These are phyloP conservation scores for Hordeum marinum DNA, from an alignment of 176 grass and related monocot genomes.

Conservation along the genomic window DNA sequence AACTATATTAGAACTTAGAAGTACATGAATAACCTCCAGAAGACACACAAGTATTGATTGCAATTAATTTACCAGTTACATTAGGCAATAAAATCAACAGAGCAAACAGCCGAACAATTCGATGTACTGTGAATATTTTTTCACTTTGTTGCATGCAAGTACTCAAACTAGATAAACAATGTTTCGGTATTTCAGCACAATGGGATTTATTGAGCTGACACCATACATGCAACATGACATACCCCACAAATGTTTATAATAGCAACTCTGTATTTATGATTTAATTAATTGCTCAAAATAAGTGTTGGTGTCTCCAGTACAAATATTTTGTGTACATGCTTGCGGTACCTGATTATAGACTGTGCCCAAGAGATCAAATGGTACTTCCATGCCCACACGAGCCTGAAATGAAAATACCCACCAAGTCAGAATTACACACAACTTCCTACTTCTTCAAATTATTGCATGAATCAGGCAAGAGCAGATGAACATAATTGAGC, in stretches of 20 bases:
- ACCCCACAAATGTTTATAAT: neutral
- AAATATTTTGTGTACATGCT: neutral
- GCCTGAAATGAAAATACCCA: constrained; percentile 41
- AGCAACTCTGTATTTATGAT: neutral
- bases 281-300: neutral
- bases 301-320: neutral
- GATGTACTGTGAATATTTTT: neutral
- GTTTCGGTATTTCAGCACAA: neutral
- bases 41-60: neutral
- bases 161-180: neutral
- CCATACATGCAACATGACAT: neutral
- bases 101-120: neutral
- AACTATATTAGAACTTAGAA: neutral
- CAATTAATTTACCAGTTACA: constrained; percentile 5
- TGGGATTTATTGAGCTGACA: neutral
- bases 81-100: neutral
- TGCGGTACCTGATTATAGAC: constrained; percentile 83
- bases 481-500: neutral
- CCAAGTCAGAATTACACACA: constrained; percentile 9
- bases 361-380: constrained; percentile 86
- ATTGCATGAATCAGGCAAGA: constrained; percentile 22
- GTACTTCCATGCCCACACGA: constrained; percentile 76
- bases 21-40: neutral
- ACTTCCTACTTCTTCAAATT: neutral
- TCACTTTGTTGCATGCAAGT: neutral